Percentiles rank a stretch among this genome's conserved stretches.
These are phyloP conservation scores for Fraxinus latifolia DNA, from an alignment of 305 asterid genomes.

Conservation along the genomic window DNA sequence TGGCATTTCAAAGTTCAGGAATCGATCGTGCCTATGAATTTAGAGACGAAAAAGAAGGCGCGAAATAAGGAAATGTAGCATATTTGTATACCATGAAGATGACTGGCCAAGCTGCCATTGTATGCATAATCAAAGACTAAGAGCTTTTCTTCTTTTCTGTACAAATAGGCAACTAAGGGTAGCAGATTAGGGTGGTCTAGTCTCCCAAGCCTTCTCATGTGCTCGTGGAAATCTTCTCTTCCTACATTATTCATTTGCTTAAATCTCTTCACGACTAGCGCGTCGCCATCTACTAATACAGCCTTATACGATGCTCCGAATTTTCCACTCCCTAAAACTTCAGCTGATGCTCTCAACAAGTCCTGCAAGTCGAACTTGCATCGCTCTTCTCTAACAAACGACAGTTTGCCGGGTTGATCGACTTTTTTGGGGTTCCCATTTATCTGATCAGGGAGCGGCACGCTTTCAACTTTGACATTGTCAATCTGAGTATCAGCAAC, in stretches of 20 bases:
- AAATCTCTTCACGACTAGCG: conserved; percentile 77
- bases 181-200: conserved; percentile 63
- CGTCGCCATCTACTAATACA: conserved; percentile 67
- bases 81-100: conserved; percentile 45
- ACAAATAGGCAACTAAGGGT: conserved; percentile 76
- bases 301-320: conserved; percentile 95
- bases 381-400: conserved; percentile 64
- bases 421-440: conserved; percentile 8
- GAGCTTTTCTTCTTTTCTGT: conserved; percentile 82
- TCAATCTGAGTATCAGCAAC: not conserved
- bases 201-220: conserved; percentile 80
- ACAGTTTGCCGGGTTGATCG: conserved; percentile 50
- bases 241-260: conserved; percentile 69
- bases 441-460: not conserved
- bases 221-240: conserved; percentile 81
- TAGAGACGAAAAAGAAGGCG: not conserved
- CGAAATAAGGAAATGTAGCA: not conserved
- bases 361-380: conserved; percentile 70
- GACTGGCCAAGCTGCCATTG: conserved; percentile 74
- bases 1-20: not conserved
- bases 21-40: not conserved
- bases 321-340: conserved; percentile 83
- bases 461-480: not conserved
- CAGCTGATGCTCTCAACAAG: conserved; percentile 82
- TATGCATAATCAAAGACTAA: conserved; percentile 53